Percentiles rank a stretch among this genome's conserved stretches.
phyloP scores from a whole-genome alignment of 2,329 filamentous ascomycete genomes.

The Aureobasidium musti region DNA sequence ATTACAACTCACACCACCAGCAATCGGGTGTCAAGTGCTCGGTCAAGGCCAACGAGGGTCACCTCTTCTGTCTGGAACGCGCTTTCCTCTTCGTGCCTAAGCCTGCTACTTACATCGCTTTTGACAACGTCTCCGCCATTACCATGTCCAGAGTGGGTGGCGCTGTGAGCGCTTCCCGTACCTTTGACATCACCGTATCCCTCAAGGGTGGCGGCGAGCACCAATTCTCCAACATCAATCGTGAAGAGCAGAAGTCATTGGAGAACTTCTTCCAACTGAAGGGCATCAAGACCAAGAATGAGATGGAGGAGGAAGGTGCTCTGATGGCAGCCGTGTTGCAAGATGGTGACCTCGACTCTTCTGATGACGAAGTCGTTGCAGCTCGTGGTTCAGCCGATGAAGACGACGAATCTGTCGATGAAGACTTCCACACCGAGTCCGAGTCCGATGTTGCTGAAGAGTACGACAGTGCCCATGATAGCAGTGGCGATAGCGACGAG shows the following conservation, averaged over 20 bases:
- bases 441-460: constrained; percentile 97
- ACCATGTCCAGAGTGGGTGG: constrained; percentile 96
- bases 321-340: constrained; percentile 78
- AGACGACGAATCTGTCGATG: constrained; percentile 91
- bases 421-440: constrained; percentile 90
- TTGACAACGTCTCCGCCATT: constrained; percentile 87
- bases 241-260: constrained; percentile 94
- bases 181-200: constrained; percentile 93
- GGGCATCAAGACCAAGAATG: constrained; percentile 94
- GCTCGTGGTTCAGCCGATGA: constrained; percentile 93
- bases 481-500: constrained; percentile 69
- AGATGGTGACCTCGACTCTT: constrained; percentile 74
- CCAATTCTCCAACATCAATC: constrained; percentile 99
- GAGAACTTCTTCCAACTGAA: constrained; percentile 98
- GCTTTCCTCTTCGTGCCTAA: constrained; percentile 99
- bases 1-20: constrained; percentile 90
- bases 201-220: constrained; percentile 90
- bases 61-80: constrained; percentile 95
- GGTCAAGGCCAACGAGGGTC: constrained; percentile 99
- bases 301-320: constrained; percentile 85
- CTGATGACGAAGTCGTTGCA: constrained; percentile 72
- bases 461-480: constrained; percentile 88
- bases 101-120: constrained; percentile 93
- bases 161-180: constrained; percentile 88
- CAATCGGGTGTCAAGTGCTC: constrained; percentile 98